Percentiles rank a stretch among this genome's conserved stretches.
Evolutionary conservation across 345 rosid genomes (phyloP).

Genomic region (Physaria fendleri): DNA sequence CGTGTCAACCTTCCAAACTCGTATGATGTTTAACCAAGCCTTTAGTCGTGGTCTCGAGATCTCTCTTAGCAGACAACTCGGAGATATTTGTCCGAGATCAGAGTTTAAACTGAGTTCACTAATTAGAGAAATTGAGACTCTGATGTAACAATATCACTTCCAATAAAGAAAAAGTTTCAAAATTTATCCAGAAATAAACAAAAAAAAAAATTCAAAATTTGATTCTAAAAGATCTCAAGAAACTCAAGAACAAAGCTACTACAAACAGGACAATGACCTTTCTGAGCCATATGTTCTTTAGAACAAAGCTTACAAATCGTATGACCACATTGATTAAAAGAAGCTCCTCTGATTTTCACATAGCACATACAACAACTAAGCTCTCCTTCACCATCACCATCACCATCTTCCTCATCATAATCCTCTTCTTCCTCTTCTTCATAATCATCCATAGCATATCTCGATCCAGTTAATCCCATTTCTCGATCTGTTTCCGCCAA

Average conservation of each 20-base stretch:
- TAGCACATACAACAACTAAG: conserved; percentile 71
- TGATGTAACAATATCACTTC: neutral
- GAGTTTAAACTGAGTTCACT: neutral
- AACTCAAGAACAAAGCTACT: conserved; percentile 68
- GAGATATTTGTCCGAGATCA: too few relatives aligned
- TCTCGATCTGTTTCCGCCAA: conserved; percentile 75
- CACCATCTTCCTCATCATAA: conserved; percentile 30
- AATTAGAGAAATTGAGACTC: neutral
- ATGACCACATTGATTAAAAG: conserved; percentile 87
- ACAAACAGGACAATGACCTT: conserved; percentile 91
- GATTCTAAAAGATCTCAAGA: conserved; percentile 69
- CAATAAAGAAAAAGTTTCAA: neutral
- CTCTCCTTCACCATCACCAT: conserved; percentile 36
- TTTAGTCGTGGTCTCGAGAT: conserved; percentile 92
- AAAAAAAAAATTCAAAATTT: neutral
- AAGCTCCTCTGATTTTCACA: conserved; percentile 81
- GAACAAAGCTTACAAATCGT: conserved; percentile 89
- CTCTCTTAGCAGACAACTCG: conserved; percentile 88
- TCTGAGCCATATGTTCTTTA: conserved; percentile 83
- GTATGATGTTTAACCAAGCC: conserved; percentile 97
- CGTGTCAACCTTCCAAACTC: conserved; percentile 91
- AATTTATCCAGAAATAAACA: neutral
- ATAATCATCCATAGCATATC: conserved; percentile 43
- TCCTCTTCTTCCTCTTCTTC: conserved; percentile 36
- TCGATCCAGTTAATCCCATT: conserved; percentile 56